These are phyloP conservation scores for Cryphonectria nitschkei DNA, from an alignment of 2,329 filamentous ascomycete species.

Conservation along the genomic window DNA sequence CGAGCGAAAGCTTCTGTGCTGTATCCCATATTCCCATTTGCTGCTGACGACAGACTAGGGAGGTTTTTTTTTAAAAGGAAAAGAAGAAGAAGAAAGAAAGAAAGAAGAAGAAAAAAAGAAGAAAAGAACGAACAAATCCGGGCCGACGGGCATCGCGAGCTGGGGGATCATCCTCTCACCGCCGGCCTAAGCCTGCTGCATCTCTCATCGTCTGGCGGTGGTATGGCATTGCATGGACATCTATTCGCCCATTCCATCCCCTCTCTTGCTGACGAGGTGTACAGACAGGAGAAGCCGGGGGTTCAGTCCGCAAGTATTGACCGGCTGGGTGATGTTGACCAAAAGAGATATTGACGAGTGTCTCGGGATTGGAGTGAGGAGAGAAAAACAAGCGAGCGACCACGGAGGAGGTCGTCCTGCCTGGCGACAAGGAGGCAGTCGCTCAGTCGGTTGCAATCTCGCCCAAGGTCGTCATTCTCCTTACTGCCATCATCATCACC, in stretches of 20 bases:
- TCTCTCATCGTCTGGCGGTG: not conserved
- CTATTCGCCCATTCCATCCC: too few relatives aligned
- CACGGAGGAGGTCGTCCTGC: not conserved
- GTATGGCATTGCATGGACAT: not conserved
- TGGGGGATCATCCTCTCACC: conserved; percentile 4
- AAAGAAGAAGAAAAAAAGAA: too few relatives aligned
- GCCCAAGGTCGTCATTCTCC: too few relatives aligned
- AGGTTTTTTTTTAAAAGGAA: too few relatives aligned
- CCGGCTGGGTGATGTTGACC: too few relatives aligned
- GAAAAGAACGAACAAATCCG: too few relatives aligned
- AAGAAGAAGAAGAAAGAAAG: too few relatives aligned
- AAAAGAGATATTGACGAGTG: not conserved
- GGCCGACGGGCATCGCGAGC: too few relatives aligned
- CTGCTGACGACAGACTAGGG: too few relatives aligned
- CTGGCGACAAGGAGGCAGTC: conserved; percentile 12
- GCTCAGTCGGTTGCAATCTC: conserved; percentile 14
- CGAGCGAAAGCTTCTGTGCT: too few relatives aligned
- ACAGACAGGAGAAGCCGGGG: not conserved
- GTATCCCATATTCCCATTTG: too few relatives aligned
- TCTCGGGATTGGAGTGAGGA: not conserved
- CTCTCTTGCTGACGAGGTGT: not conserved
- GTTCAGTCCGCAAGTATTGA: not conserved
- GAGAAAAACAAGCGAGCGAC: not conserved
- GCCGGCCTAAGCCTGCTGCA: not conserved
- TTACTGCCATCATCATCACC: not conserved